A percentile compares a stretch with the other conserved stretches of the same genome.
Evolutionary conservation across 805 yeast genomes (phyloP).

Genomic region (Pichia thaimueangensis): DNA sequence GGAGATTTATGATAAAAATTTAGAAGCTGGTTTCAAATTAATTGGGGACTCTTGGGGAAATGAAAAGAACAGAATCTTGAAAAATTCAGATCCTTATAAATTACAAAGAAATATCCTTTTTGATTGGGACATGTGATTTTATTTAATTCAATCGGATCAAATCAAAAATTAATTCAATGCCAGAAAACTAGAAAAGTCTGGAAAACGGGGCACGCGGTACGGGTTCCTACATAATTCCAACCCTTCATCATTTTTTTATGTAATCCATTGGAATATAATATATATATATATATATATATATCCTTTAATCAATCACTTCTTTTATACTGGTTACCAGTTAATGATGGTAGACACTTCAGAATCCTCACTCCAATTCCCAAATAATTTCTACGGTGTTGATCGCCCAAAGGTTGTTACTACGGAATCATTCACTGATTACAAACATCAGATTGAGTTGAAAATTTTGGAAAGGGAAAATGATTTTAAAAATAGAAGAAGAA

Average conservation of each 20-base stretch:
- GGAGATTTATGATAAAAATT: constrained; percentile 61
- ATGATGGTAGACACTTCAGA: too few relatives aligned
- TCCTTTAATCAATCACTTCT: too few relatives aligned
- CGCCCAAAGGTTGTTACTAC: not conserved
- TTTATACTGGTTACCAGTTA: too few relatives aligned
- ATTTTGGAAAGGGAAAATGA: not conserved
- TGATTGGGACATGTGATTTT: constrained; percentile 65
- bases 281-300: too few relatives aligned
- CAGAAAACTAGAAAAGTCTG: too few relatives aligned
- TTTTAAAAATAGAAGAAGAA: not conserved
- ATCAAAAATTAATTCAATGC: too few relatives aligned
- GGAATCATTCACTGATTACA: not conserved
- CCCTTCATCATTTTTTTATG: too few relatives aligned
- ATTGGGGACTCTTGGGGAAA: constrained; percentile 65
- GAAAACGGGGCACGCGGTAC: too few relatives aligned
- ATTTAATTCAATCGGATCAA: too few relatives aligned
- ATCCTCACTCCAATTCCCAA: too few relatives aligned
- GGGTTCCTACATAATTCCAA: too few relatives aligned
- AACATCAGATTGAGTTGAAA: not conserved
- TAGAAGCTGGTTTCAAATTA: constrained; percentile 74
- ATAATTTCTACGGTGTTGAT: constrained; percentile 1
- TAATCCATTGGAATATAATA: too few relatives aligned
- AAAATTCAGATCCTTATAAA: constrained; percentile 62
- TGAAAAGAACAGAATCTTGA: constrained; percentile 65
- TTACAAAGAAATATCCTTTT: constrained; percentile 43